A percentile compares a stretch with the other conserved stretches of the same genome.
Conservation (phyloP, 2,329 filamentous ascomycete species). For the Aspergillus calidoustus region DNA sequence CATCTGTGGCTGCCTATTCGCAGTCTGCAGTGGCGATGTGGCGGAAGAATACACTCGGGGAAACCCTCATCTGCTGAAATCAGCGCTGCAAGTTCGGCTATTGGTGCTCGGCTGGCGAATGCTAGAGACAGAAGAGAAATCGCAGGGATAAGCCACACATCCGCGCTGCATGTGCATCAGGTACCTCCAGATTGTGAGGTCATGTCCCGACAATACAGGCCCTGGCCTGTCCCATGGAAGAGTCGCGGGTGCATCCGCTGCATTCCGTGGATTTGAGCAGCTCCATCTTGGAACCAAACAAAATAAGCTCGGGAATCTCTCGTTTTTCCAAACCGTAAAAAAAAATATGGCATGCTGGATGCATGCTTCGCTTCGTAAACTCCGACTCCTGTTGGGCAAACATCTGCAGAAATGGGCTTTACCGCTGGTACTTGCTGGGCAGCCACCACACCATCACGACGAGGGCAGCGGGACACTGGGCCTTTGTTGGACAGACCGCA, state of each 20-base stretch:
- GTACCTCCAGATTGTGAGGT: slow-evolving; percentile 10
- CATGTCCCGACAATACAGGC: not conserved
- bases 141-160: slow-evolving; percentile 1
- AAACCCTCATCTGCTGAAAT: slow-evolving; percentile 1
- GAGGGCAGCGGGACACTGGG: slow-evolving; percentile 7
- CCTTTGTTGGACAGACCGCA: slow-evolving; percentile 26
- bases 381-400: slow-evolving; percentile 31
- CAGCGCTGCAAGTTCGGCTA: not conserved
- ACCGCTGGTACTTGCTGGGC: slow-evolving; percentile 40
- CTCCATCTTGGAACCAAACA: slow-evolving; percentile 4
- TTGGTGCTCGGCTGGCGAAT: not conserved
- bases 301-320: slow-evolving; percentile 16
- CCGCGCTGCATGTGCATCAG: slow-evolving; percentile 12
- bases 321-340: not conserved
- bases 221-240: slow-evolving; percentile 12
- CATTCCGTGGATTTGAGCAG: slow-evolving; percentile 15
- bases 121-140: not conserved
- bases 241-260: slow-evolving; percentile 14
- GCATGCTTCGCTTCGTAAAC: not conserved
- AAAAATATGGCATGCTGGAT: not conserved
- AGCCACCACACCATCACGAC: slow-evolving; percentile 32
- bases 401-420: slow-evolving; percentile 36
- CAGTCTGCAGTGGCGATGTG: slow-evolving; percentile 11
- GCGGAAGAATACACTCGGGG: not conserved
- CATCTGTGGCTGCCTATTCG: slow-evolving; percentile 15